Evolutionary conservation across 2,329 filamentous ascomycete genomes (phyloP).

Genomic region (Colletotrichum noveboracense): DNA sequence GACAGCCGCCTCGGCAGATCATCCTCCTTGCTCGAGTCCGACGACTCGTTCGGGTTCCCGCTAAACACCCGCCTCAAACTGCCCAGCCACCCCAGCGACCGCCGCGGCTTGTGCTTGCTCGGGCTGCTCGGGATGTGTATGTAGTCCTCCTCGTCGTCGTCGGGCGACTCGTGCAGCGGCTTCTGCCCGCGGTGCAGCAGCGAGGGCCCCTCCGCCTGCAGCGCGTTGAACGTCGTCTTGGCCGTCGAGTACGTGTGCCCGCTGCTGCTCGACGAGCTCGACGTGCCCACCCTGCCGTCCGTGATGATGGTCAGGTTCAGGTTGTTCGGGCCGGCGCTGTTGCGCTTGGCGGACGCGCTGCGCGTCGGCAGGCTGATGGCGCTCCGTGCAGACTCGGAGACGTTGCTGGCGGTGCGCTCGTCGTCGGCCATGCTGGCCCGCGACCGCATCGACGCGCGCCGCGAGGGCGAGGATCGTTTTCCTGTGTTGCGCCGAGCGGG

Average conservation of each 20-base stretch:
- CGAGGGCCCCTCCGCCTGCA: slow-evolving; percentile 59
- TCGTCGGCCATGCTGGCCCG: slow-evolving; percentile 43
- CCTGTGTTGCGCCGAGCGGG: slow-evolving; percentile 36
- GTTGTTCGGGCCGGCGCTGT: background rate
- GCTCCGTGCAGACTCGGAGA: slow-evolving; percentile 60
- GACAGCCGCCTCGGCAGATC: slow-evolving; percentile 27
- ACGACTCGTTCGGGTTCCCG: slow-evolving; percentile 40
- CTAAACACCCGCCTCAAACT: slow-evolving; percentile 69
- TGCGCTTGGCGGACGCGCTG: slow-evolving; percentile 29
- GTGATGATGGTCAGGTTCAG: slow-evolving; percentile 24
- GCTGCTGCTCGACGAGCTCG: slow-evolving; percentile 44
- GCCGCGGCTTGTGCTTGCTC: slow-evolving; percentile 59
- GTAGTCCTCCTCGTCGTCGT: slow-evolving; percentile 38
- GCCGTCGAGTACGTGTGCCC: slow-evolving; percentile 57
- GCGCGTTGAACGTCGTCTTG: slow-evolving; percentile 53
- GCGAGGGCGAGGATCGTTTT: slow-evolving; percentile 40
- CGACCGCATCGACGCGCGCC: slow-evolving; percentile 41
- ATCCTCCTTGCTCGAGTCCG: slow-evolving; percentile 26
- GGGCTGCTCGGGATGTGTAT: slow-evolving; percentile 53
- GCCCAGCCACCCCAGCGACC: slow-evolving; percentile 66
- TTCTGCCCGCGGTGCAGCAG: slow-evolving; percentile 42
- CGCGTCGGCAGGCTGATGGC: slow-evolving; percentile 40
- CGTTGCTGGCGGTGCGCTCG: slow-evolving; percentile 59
- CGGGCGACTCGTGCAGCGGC: slow-evolving; percentile 25
- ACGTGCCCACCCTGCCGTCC: slow-evolving; percentile 12